A percentile compares a stretch with the other conserved stretches of the same genome.
Evolutionary conservation across 2,329 filamentous ascomycete species (phyloP).

Genomic region (Proliferodiscus dingleyae): DNA sequence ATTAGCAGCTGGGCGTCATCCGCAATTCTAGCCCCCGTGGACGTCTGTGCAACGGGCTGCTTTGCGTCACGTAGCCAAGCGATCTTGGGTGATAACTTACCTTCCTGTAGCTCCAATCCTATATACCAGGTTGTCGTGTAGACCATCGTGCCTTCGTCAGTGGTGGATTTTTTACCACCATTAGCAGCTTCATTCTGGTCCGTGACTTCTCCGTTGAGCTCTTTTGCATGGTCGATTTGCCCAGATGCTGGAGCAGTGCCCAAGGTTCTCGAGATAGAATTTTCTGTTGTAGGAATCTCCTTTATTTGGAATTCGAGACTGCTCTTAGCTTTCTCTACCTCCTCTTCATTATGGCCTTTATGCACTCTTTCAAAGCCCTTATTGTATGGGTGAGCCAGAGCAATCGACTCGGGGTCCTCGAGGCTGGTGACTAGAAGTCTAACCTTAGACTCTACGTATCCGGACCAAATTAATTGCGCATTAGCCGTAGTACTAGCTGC

Average conservation of each 20-base stretch:
- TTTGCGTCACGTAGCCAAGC: slow-evolving; percentile 9
- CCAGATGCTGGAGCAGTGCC: too few species aligned
- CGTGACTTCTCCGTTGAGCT: slow-evolving; percentile 36
- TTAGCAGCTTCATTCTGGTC: slow-evolving; percentile 36
- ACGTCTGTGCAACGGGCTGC: slow-evolving; percentile 4
- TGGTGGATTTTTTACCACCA: slow-evolving; percentile 35
- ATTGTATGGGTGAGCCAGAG: slow-evolving; percentile 83
- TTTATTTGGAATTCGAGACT: slow-evolving; percentile 52
- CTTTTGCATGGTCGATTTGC: slow-evolving; percentile 37
- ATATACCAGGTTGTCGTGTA: slow-evolving; percentile 95
- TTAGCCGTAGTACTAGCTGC: slow-evolving; percentile 79
- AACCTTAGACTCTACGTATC: slow-evolving; percentile 89
- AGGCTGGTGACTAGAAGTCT: slow-evolving; percentile 78
- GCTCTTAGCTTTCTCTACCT: slow-evolving; percentile 57
- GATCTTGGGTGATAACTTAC: slow-evolving; percentile 42
- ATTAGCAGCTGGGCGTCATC: slow-evolving; percentile 32
- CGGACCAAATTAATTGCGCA: slow-evolving; percentile 80
- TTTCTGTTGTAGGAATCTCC: slow-evolving; percentile 29
- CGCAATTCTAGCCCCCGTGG: neutral
- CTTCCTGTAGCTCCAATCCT: slow-evolving; percentile 72
- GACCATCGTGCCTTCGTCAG: slow-evolving; percentile 39
- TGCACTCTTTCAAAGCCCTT: slow-evolving; percentile 87
- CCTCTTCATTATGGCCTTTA: slow-evolving; percentile 56
- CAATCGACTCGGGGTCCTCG: slow-evolving; percentile 74
- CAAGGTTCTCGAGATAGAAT: slow-evolving; percentile 9